Conservation (phyloP, 140 eudicot genomes). For the Senecio squalidus region DNA sequence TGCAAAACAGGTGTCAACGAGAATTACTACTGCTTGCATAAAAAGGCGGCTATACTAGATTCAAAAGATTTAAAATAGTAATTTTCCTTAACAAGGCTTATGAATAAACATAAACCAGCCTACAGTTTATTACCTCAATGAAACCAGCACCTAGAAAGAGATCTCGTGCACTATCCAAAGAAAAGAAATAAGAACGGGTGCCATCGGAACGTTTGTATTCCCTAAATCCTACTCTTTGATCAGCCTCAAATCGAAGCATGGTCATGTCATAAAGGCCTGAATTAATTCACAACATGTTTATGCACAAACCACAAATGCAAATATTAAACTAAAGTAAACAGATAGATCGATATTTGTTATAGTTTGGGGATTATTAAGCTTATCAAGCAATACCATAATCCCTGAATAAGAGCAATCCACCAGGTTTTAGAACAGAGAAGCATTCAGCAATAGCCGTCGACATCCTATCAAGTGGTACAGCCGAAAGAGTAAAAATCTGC, state of each 20-base stretch:
- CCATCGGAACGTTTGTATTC: constrained; percentile 88
- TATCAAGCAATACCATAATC: constrained; percentile 73
- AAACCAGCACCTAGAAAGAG: constrained; percentile 73
- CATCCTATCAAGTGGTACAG: constrained; percentile 77
- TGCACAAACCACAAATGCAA: neutral
- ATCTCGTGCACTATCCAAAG: constrained; percentile 52
- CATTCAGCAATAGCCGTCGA: constrained; percentile 58
- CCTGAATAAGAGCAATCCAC: constrained; percentile 80
- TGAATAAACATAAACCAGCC: neutral
- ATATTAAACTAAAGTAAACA: neutral
- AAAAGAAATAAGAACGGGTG: constrained; percentile 48
- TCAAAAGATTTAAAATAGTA: constrained; percentile 43
- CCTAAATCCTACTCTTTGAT: constrained; percentile 68
- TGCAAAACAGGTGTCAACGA: constrained; percentile 18
- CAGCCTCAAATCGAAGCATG: constrained; percentile 84
- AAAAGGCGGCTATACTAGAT: neutral
- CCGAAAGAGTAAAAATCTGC: constrained; percentile 88
- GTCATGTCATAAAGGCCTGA: constrained; percentile 97
- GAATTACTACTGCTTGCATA: constrained; percentile 2
- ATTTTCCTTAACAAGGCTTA: neutral
- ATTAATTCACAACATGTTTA: constrained; percentile 3
- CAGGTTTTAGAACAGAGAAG: constrained; percentile 78
- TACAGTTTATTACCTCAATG: constrained; percentile 44
- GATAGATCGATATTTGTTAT: neutral
- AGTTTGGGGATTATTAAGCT: neutral